Evolutionary conservation across 176 grass and related monocot species (phyloP).

Genomic region (Carex myosuroides): DNA sequence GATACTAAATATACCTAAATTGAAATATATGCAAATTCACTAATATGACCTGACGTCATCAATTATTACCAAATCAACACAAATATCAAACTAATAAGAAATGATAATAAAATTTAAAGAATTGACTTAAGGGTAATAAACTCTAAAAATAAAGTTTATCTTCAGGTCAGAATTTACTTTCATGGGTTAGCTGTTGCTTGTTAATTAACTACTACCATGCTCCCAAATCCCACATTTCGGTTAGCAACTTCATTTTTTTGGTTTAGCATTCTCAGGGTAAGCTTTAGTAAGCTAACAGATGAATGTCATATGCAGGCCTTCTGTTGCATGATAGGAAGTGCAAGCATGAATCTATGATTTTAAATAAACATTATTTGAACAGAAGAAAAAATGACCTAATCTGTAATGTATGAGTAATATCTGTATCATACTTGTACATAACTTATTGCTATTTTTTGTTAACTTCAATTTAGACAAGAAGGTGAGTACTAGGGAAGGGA

Average conservation of each 20-base stretch:
- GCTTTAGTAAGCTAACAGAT: neutral
- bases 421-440: neutral
- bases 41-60: neutral
- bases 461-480: constrained; percentile 41
- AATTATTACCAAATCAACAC: neutral
- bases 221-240: neutral
- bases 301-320: neutral
- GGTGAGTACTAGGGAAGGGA: constrained; percentile 33
- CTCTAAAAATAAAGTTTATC: neutral
- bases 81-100: neutral
- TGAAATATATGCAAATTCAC: neutral
- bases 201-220: neutral
- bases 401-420: neutral
- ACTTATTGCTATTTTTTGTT: neutral
- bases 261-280: neutral
- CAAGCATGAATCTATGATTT: neutral
- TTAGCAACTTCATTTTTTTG: neutral
- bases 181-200: neutral
- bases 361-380: neutral
- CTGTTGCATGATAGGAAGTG: neutral
- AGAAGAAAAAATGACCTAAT: neutral
- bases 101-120: neutral
- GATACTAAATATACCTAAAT: neutral
- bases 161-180: neutral
- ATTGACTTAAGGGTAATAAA: neutral